phyloP scores from a whole-genome alignment of 2,329 filamentous ascomycete genomes.

The Fusarium cyanostomum region DNA sequence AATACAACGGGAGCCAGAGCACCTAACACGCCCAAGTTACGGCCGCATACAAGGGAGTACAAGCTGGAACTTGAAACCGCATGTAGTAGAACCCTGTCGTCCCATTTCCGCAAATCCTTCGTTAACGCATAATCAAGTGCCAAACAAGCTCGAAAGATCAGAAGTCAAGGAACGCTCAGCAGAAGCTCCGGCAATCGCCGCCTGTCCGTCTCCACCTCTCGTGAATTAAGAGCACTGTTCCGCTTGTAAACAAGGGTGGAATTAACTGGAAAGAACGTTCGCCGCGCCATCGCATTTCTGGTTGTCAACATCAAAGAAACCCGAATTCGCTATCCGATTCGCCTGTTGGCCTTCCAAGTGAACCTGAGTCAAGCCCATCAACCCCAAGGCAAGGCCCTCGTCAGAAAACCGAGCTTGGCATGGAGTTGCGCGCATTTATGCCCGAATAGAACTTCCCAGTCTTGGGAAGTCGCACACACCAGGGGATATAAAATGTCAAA shows the following conservation, averaged over 20 bases:
- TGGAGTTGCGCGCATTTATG: background rate
- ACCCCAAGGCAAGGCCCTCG: background rate
- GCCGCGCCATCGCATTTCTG: constrained; percentile 24
- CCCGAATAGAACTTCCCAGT: background rate
- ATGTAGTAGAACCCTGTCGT: background rate
- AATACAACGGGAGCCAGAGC: background rate
- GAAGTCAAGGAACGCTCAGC: background rate
- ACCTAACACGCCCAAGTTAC: background rate
- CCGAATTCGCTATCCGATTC: background rate
- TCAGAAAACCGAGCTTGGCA: background rate
- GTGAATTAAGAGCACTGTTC: background rate
- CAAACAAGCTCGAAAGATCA: background rate
- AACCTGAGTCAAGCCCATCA: background rate
- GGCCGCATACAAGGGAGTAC: background rate
- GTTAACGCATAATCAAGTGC: constrained; percentile 6
- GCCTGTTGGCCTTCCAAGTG: background rate
- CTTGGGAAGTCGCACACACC: background rate
- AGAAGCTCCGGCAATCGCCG: background rate
- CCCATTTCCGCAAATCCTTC: background rate
- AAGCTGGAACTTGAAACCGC: constrained; percentile 24
- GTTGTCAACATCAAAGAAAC: constrained; percentile 23
- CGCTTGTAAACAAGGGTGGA: background rate
- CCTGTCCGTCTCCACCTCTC: background rate
- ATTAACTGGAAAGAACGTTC: constrained; percentile 3
- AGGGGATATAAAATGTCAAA: background rate